phyloP scores from a whole-genome alignment of 2,329 filamentous ascomycete species.

The Chrysosporium keratinophilum region DNA sequence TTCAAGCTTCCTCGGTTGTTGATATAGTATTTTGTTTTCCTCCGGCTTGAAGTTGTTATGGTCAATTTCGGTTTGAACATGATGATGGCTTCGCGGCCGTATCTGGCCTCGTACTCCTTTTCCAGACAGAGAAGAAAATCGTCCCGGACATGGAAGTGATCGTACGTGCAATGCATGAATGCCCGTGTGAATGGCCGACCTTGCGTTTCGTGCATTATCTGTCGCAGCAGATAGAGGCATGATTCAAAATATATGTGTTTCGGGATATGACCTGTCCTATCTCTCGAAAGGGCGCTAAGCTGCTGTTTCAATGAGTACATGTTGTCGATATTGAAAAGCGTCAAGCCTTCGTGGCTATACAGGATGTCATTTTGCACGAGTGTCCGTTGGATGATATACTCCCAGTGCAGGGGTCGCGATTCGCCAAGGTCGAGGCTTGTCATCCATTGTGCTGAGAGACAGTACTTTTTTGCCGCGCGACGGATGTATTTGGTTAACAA shows the following conservation, averaged over 20 bases:
- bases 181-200: conserved; percentile 35
- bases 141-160: conserved; percentile 32
- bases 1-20: conserved; percentile 4
- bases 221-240: conserved; percentile 33
- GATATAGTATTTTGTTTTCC: conserved; percentile 9
- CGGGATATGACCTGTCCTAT: conserved; percentile 20
- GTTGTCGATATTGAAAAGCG: conserved; percentile 36
- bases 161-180: conserved; percentile 37
- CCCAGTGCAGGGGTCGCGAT: conserved; percentile 13
- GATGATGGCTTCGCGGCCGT: conserved; percentile 33
- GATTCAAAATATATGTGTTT: conserved; percentile 30
- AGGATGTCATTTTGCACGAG: conserved; percentile 37
- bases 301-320: conserved; percentile 38
- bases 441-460: conserved; percentile 31
- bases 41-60: conserved; percentile 18
- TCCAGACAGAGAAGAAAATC: conserved; percentile 30
- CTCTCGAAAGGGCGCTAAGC: conserved; percentile 30
- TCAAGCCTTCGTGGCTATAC: conserved; percentile 37
- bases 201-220: conserved; percentile 32
- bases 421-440: conserved; percentile 21
- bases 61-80: conserved; percentile 19
- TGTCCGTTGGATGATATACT: conserved; percentile 35
- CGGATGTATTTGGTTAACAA: conserved; percentile 27
- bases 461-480: conserved; percentile 31
- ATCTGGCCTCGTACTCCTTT: conserved; percentile 26